Evolutionary conservation across 2,329 filamentous ascomycete genomes (phyloP), one percentile per base, ranked within the genome.

Genomic region (Aspergillus neoniger): DNA sequence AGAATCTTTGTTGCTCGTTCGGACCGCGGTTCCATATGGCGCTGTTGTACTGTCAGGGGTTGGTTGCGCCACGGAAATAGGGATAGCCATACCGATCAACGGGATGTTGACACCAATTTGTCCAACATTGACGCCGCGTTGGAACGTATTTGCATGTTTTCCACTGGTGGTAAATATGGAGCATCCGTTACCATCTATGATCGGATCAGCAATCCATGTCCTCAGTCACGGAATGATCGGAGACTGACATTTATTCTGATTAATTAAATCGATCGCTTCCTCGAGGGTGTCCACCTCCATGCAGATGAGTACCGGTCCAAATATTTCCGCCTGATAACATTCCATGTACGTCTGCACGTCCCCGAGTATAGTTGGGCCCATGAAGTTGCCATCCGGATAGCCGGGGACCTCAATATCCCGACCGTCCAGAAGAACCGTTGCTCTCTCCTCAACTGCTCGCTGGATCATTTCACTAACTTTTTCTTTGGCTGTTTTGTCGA

Each of bases 371-470:
- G 74, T 77, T 2, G 74, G 75, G 1, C 71, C 75, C 72, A 86
- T 82, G 77, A 82, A 88, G 77, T 88, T 88, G 65, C 85, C 85
- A 61, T 87, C 83, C 58, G 85, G 83, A 71, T 87, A 87, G 67
- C 86, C 86, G 58, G 79, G 77, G 1, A 84, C 85, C 75, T 82
- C 83, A 69, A 82, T 79, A 52, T 84, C 83, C 59, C 86, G 78
- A 14, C 86, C 86, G 64, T 88, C 86, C 10, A 87, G 79, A 1
- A 87, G 74, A 60, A 88, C 84, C 0, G 82, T 85, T 1, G 86
- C 86, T 56, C 86, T 85, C 69, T 88, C 86, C 66, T 83, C 80
- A 67, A 85, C 82, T 2, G 86, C 86, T 59, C 81, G 83, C n/a
- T 80, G 76, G 63, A 88, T 88, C 53, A 88, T 69, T 4, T 79